Evolutionary conservation across 805 yeast species (phyloP), one percentile per base, ranked within the genome.

Genomic region (Candida verbasci): DNA sequence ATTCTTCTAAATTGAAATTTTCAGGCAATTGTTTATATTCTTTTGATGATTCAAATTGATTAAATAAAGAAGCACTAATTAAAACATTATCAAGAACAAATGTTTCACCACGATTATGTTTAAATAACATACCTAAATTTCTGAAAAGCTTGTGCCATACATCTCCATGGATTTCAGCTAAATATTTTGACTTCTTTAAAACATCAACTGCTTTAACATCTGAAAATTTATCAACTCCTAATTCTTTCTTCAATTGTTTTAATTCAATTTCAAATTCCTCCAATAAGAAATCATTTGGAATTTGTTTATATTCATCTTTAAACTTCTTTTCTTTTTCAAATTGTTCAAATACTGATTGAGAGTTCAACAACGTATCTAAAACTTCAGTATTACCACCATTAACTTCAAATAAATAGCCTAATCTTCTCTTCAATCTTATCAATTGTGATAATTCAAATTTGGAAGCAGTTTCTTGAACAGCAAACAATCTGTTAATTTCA

Each of bases 301-400:
- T 26, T 29, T 59, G 65, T 24, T 37, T 50, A 37, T 63, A 63
- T 14, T 15, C 25, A 15, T 20, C 5, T 34, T 27, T 8, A 31
- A 8, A 8, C 7, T 6, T 9, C 14, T 32, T 31, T 18, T n/a
- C 8, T 3, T 21, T 12, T 29, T 38, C 41, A 12, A 34, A 29
- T 17, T 20, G 10, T 21, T 34, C 38, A 38, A 38, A 38, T 4
- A 32, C 35, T 15, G 14, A 16, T 18, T 32, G 35, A 23, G 29
- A 22, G 12, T 32, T 32, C n/a, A 32, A 14, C 10, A 32, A 22
- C 6, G 14, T 59, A 47, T 81, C 87, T 47, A 81, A 66, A 9
- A 76, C 66, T 35, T 72, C 73, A 2, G 80, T 63, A 46, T 77
- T 72, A 1, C 80, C 82, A 12, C 82, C 81, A 46, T 81, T 80